A percentile compares a stretch with the other conserved stretches of the same genome.
Conservation (phyloP, 352 stramenopile genomes). For the Globisporangium recalcitrans region DNA sequence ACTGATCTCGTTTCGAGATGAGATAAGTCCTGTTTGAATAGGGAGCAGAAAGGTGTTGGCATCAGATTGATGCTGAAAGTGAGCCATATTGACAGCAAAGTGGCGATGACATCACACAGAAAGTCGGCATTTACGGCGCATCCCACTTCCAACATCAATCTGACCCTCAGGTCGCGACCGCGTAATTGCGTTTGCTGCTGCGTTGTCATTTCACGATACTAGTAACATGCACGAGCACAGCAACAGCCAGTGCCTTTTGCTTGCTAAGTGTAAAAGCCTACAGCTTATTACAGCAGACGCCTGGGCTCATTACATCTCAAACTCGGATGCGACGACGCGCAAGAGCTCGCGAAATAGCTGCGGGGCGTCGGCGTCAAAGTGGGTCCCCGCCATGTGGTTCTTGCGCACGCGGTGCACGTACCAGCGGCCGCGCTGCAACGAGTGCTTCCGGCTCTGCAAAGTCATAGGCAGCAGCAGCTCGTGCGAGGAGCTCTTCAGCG, state of each 20-base stretch:
- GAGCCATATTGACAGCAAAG: no score
- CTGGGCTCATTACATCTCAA: background rate
- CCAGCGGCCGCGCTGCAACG: conserved; percentile 59
- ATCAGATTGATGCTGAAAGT: no score
- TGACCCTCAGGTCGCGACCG: background rate
- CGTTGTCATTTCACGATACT: background rate
- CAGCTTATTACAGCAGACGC: no score
- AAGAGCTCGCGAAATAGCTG: background rate
- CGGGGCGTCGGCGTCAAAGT: conserved; percentile 21
- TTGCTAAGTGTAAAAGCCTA: no score
- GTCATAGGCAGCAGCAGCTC: conserved; percentile 38
- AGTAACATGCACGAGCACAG: no score
- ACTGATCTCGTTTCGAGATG: no score
- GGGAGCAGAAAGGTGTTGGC: no score
- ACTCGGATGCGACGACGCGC: background rate
- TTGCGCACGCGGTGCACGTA: conserved; percentile 75
- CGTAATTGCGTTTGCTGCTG: background rate
- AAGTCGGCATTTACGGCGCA: no score
- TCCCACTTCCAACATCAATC: no score
- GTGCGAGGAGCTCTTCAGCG: background rate
- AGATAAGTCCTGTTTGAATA: no score
- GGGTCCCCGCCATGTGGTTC: conserved; percentile 71
- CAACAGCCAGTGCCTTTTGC: no score
- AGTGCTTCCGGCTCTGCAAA: conserved; percentile 16
- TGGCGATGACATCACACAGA: no score